These are phyloP conservation scores for Echria macrotheca DNA, from an alignment of 495 filamentous ascomycete species.

Conservation along the genomic window DNA sequence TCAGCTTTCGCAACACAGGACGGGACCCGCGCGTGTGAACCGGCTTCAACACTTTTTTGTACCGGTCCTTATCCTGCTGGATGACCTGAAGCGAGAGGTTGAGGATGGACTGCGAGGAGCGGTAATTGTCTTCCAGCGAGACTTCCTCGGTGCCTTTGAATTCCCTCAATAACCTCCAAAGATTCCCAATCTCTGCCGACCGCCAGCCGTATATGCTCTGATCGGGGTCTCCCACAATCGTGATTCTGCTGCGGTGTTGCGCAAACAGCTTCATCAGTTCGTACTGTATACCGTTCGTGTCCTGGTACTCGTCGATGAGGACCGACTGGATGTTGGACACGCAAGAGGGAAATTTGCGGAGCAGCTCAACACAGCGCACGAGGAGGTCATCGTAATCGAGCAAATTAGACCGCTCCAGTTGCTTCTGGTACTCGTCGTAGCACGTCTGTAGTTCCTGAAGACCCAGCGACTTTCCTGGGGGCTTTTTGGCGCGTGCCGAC, in stretches of 20 bases:
- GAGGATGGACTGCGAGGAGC: conserved; percentile 88
- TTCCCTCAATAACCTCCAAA: conserved; percentile 67
- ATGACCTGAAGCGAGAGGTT: conserved; percentile 78
- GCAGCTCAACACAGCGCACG: conserved; percentile 73
- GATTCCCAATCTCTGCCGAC: conserved; percentile 91
- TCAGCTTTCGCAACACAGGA: conserved; percentile 77
- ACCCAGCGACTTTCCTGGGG: conserved; percentile 50
- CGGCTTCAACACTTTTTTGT: conserved; percentile 69
- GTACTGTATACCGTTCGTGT: conserved; percentile 94
- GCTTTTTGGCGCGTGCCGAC: conserved; percentile 6
- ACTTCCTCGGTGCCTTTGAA: conserved; percentile 77
- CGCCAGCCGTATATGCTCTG: conserved; percentile 98
- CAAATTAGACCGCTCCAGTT: conserved; percentile 69
- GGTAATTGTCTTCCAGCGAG: conserved; percentile 91
- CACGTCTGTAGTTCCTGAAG: conserved; percentile 54
- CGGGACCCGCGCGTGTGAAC: conserved; percentile 76
- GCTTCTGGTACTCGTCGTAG: conserved; percentile 73
- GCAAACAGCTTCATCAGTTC: conserved; percentile 92
- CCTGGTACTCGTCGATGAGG: conserved; percentile 96
- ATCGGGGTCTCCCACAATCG: conserved; percentile 94
- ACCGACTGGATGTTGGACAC: conserved; percentile 89
- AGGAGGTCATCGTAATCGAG: conserved; percentile 96
- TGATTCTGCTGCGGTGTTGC: conserved; percentile 64
- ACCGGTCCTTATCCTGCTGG: conserved; percentile 79
- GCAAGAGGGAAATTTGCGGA: conserved; percentile 72